Conservation (phyloP, 805 yeast genomes). For the Metschnikowia noctiluminum region DNA sequence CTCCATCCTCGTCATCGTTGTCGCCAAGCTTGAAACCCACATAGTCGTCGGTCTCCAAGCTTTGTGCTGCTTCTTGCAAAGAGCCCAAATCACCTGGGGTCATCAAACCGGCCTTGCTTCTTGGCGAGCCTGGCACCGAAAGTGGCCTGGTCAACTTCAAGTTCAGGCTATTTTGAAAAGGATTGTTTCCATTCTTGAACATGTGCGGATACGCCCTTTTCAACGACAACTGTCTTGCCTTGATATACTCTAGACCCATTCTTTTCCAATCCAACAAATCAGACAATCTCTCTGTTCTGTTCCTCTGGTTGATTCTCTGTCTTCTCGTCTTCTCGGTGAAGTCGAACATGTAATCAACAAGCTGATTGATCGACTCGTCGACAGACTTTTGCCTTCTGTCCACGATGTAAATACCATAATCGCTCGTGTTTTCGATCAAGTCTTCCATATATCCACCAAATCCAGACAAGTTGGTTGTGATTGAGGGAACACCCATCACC, state of each 20-base stretch:
- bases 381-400: constrained; percentile 91
- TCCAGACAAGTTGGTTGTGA: constrained; percentile 93
- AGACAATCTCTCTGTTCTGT: constrained; percentile 90
- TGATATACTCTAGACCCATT: constrained; percentile 94
- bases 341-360: constrained; percentile 84
- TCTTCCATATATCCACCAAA: constrained; percentile 99
- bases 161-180: constrained; percentile 42
- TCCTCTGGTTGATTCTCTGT: constrained; percentile 96
- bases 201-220: constrained; percentile 92
- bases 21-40: constrained; percentile 52
- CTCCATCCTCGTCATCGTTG: constrained; percentile 39
- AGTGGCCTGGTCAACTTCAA: constrained; percentile 85
- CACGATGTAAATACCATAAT: constrained; percentile 95
- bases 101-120: constrained; percentile 72
- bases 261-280: constrained; percentile 96
- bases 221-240: constrained; percentile 88
- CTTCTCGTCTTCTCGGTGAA: constrained; percentile 88
- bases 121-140: constrained; percentile 96
- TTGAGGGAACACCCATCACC: constrained; percentile 98
- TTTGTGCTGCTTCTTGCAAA: constrained; percentile 80
- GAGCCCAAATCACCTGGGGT: constrained; percentile 99
- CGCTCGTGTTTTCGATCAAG: constrained; percentile 86
- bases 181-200: constrained; percentile 53
- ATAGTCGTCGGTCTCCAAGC: constrained; percentile 72
- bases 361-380: constrained; percentile 89